These are phyloP conservation scores for Cyclostephanos tholiformis DNA, from an alignment of 108 stramenopile genomes.

Conservation along the genomic window DNA sequence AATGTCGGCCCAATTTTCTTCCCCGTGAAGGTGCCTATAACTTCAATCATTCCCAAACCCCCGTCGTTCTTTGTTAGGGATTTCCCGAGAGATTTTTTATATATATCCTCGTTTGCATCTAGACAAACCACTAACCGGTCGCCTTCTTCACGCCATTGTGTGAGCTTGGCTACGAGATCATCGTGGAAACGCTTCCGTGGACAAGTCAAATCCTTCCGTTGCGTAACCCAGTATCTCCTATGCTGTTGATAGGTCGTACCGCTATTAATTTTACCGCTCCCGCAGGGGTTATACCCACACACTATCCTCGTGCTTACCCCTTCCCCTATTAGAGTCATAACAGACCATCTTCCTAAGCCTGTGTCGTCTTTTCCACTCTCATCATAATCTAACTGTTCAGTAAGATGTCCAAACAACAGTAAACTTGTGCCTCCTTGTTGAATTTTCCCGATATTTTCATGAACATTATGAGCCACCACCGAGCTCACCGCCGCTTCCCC, in stretches of 20 bases:
- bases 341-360: no score
- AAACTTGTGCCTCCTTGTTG: constrained; percentile 17
- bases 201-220: background rate
- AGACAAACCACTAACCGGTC: constrained; percentile 6
- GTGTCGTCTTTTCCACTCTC: no score
- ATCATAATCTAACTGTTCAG: background rate
- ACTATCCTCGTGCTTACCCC: background rate
- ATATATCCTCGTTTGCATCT: constrained; percentile 14
- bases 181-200: background rate
- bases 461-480: no score
- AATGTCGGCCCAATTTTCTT: constrained; percentile 8
- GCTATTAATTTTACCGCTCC: background rate
- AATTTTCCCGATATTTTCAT: background rate
- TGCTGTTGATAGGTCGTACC: background rate
- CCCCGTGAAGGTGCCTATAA: background rate
- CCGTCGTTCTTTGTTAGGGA: background rate
- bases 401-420: background rate
- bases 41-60: constrained; percentile 10
- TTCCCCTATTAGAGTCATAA: background rate
- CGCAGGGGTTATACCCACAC: background rate
- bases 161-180: background rate
- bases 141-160: background rate
- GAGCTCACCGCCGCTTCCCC: no score
- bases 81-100: background rate
- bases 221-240: background rate